Base-by-base conservation (phyloP, 225 moss, liverwort and hornwort species). In the Bryum argenteum region DNA sequence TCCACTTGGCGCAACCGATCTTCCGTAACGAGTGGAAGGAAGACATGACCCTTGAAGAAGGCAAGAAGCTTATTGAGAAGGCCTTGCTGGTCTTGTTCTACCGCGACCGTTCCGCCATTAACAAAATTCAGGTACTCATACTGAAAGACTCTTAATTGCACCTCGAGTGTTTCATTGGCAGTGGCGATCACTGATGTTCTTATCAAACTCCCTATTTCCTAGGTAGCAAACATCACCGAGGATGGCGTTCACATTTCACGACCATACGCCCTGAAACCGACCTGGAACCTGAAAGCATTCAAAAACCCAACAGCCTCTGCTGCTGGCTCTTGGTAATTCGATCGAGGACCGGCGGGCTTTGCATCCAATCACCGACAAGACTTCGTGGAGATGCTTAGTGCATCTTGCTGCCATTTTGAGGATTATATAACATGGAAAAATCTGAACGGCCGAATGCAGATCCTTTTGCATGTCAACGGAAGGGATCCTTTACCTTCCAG, bases 1-100 rank as follows among this genome's bases (percentile, higher is more conserved):
- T 92, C 50, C 94, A 92, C 72, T 79, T 98, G 48, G 92, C 94
- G 10, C 89, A 89, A 37, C 92, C 97, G 10, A 91, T 94, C 66
- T 94, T 98, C 69, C 88, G 91, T 58, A 83, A 75, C 21, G 92
- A 98, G 73, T 98, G 97, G 97, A 89, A 78, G 66, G 89, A 92
- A 47, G 65, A 92, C 40, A 78, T 92, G 94, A 88, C 94, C 9
- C 70, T 94, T 63, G 88, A 94, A 72, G 94, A 92, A 88, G 94
- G 97, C 1, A 85, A 85, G 17, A 83, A 85, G 61, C 57, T 94
- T 24, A 76, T 98, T 39, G 90, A 98, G 75, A 98, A 91, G 80
- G 87, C 86, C 64, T 63, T 98, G 79, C 69, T 88, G 44, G 91
- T 98, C 6, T 88, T 98, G 33, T 92, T 88, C 77, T 94, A 94